phyloP scores from a whole-genome alignment of 2,329 filamentous ascomycete genomes.

The Hypocrella siamensis region DNA sequence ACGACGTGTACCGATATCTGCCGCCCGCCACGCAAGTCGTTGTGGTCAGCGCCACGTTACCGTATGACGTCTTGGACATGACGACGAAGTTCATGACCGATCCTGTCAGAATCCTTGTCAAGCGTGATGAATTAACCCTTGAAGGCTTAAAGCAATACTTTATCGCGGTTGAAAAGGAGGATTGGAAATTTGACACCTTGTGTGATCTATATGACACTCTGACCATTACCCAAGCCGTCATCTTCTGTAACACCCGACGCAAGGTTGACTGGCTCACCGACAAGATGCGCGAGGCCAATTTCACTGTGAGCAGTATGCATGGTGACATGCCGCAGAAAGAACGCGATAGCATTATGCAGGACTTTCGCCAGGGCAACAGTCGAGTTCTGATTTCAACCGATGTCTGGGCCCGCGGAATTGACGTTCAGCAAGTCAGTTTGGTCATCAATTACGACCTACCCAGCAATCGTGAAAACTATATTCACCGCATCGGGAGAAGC shows the following conservation, averaged over 20 bases:
- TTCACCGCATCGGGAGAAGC: slow-evolving; percentile 92
- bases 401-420: slow-evolving; percentile 95
- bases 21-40: slow-evolving; percentile 97
- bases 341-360: slow-evolving; percentile 97
- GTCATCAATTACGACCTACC: slow-evolving; percentile 99
- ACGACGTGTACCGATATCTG: slow-evolving; percentile 95
- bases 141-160: slow-evolving; percentile 99
- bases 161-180: slow-evolving; percentile 97
- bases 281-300: slow-evolving; percentile 98
- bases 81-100: slow-evolving; percentile 99
- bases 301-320: slow-evolving; percentile 97
- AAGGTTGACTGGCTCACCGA: slow-evolving; percentile 99
- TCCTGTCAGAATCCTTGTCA: slow-evolving; percentile 88
- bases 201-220: slow-evolving; percentile 98
- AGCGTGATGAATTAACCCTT: slow-evolving; percentile 95
- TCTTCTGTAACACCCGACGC: slow-evolving; percentile 97
- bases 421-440: slow-evolving; percentile 93
- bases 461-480: slow-evolving; percentile 98
- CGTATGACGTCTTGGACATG: slow-evolving; percentile 97
- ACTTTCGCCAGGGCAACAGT: slow-evolving; percentile 93
- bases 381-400: slow-evolving; percentile 94
- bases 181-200: slow-evolving; percentile 98
- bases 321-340: slow-evolving; percentile 99
- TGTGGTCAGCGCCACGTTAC: slow-evolving; percentile 88
- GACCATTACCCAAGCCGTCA: slow-evolving; percentile 96